Conservation (phyloP, 2,329 filamentous ascomycete genomes). For the Aspergillus fructus region DNA sequence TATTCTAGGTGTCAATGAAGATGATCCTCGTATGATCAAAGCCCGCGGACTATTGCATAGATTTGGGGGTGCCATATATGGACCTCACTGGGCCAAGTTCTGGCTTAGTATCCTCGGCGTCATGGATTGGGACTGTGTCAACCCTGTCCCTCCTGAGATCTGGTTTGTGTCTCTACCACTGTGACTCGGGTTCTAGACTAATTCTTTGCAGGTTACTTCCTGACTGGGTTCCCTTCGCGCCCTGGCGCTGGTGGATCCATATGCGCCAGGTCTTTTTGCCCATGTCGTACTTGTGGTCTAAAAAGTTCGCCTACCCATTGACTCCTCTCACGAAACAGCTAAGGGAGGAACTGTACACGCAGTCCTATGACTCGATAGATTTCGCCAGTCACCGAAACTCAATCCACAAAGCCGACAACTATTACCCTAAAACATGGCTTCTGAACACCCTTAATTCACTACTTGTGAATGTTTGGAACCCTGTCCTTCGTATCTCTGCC, state of each 20-base stretch:
- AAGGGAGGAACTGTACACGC: slow-evolving; percentile 76
- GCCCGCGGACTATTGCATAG: slow-evolving; percentile 79
- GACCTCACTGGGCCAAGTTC: slow-evolving; percentile 96
- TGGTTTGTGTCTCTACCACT: slow-evolving; percentile 56
- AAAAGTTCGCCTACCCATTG: slow-evolving; percentile 72
- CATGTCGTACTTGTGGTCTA: slow-evolving; percentile 88
- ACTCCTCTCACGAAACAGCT: slow-evolving; percentile 72
- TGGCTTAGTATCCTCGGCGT: slow-evolving; percentile 86
- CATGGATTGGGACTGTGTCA: slow-evolving; percentile 86
- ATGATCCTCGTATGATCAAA: slow-evolving; percentile 81
- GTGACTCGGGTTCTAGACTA: slow-evolving; percentile 7
- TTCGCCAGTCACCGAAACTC: slow-evolving; percentile 78
- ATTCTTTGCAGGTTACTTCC: slow-evolving; percentile 62
- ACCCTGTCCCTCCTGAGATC: slow-evolving; percentile 87
- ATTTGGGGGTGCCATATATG: slow-evolving; percentile 78
- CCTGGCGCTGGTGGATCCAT: slow-evolving; percentile 97
- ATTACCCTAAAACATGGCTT: slow-evolving; percentile 85
- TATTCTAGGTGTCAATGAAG: slow-evolving; percentile 76
- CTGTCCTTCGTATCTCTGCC: slow-evolving; percentile 66
- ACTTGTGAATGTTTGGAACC: slow-evolving; percentile 76
- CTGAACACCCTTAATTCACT: slow-evolving; percentile 77
- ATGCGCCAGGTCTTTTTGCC: slow-evolving; percentile 95
- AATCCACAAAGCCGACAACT: slow-evolving; percentile 79
- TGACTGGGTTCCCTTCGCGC: slow-evolving; percentile 84
- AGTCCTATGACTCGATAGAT: slow-evolving; percentile 74